These are phyloP conservation scores for Aspergillus campestris DNA, from an alignment of 495 filamentous ascomycete species.

Conservation along the genomic window DNA sequence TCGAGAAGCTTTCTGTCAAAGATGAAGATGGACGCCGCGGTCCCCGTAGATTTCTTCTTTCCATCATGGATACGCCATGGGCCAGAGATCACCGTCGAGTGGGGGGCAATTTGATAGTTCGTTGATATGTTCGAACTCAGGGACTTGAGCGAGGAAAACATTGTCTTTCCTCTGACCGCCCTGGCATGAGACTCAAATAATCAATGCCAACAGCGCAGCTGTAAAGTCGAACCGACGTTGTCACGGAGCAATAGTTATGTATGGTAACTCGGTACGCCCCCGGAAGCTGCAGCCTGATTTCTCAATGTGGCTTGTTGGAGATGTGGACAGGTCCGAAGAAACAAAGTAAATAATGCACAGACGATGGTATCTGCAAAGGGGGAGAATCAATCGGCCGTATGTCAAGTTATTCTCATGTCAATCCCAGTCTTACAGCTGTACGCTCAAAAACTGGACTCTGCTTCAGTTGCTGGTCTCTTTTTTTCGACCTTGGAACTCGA, in stretches of 20 bases:
- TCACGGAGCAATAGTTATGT: too few species aligned
- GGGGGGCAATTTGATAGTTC: slow-evolving; percentile 73
- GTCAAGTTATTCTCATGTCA: too few species aligned
- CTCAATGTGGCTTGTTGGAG: too few species aligned
- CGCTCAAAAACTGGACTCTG: neutral
- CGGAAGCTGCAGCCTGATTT: too few species aligned
- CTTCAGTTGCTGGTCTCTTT: too few species aligned
- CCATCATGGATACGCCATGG: slow-evolving; percentile 97
- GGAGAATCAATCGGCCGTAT: too few species aligned
- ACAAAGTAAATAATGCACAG: too few species aligned
- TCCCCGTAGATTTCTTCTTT: slow-evolving; percentile 88
- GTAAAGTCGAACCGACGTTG: too few species aligned
- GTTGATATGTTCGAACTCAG: slow-evolving; percentile 84
- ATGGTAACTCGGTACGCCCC: too few species aligned
- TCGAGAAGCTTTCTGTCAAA: slow-evolving; percentile 87
- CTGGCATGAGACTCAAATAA: neutral
- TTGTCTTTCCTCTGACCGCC: slow-evolving; percentile 23
- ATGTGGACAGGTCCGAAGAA: too few species aligned
- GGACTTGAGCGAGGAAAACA: slow-evolving; percentile 91
- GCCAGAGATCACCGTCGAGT: slow-evolving; percentile 63
- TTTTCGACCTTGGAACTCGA: neutral
- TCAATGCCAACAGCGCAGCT: too few species aligned
- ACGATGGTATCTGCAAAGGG: too few species aligned
- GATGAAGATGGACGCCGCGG: slow-evolving; percentile 83
- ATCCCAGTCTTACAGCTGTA: neutral